Conservation (phyloP, 139 green algal genomes). For the Chlamydomonas urium region DNA sequence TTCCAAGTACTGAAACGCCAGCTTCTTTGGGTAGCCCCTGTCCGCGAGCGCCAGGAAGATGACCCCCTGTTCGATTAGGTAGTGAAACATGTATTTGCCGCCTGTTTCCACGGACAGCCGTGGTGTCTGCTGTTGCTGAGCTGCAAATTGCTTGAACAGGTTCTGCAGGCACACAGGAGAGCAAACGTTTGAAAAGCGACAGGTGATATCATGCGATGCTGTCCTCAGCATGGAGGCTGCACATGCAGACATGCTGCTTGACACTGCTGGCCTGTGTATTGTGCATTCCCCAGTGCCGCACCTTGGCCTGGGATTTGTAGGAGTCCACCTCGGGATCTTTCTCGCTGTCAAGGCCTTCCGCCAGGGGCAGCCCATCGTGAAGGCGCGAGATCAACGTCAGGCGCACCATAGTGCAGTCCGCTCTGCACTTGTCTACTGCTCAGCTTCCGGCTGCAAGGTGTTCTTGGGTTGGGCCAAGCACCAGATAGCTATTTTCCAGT, state of each 20-base stretch:
- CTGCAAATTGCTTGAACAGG: not conserved
- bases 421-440: too few species aligned
- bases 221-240: too few species aligned
- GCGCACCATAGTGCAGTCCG: too few species aligned
- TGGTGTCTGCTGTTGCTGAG: not conserved
- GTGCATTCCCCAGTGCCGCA: too few species aligned
- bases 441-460: too few species aligned
- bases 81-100: constrained; percentile 79
- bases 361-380: constrained; percentile 88
- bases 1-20: constrained; percentile 97
- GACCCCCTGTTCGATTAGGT: constrained; percentile 81
- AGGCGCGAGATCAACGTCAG: constrained; percentile 91
- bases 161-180: too few species aligned
- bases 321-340: constrained; percentile 77
- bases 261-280: too few species aligned
- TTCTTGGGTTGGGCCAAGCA: too few species aligned
- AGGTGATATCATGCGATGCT: too few species aligned
- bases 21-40: constrained; percentile 88
- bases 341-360: constrained; percentile 92
- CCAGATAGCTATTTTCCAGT: too few species aligned
- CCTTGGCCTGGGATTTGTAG: constrained; percentile 96
- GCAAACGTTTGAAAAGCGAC: too few species aligned
- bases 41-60: constrained; percentile 92
- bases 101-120: constrained; percentile 2
- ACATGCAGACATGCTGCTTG: too few species aligned